phyloP scores from a whole-genome alignment of 2,329 filamentous ascomycete species.

The Trichoderma sp. region DNA sequence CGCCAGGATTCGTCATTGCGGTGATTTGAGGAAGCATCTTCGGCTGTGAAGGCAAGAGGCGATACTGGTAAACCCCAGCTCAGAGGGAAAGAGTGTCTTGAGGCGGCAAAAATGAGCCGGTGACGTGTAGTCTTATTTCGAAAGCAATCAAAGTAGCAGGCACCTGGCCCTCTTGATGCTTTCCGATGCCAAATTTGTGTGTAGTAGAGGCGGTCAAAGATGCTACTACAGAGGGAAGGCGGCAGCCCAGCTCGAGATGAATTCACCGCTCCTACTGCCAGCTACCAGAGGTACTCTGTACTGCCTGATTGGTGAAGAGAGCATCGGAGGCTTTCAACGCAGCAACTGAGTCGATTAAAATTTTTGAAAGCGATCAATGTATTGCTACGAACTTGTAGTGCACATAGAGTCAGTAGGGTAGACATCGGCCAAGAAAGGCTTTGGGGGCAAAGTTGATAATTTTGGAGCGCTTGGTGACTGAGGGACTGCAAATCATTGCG shows the following conservation, averaged over 20 bases:
- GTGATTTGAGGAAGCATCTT: constrained; percentile 7
- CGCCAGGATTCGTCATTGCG: not conserved
- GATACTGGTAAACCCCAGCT: not conserved
- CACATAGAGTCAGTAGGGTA: not conserved
- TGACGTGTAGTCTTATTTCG: not conserved
- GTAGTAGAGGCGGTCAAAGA: constrained; percentile 2
- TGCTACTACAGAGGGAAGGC: constrained; percentile 1
- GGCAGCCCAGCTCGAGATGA: not conserved
- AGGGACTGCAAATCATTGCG: not conserved
- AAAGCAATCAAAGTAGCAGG: not conserved
- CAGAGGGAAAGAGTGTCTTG: constrained; percentile 3
- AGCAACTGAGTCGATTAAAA: not conserved
- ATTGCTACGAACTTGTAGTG: not conserved
- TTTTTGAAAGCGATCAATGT: not conserved
- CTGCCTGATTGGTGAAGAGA: not conserved
- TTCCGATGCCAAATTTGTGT: not conserved
- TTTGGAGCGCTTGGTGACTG: not conserved
- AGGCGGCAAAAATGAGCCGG: not conserved
- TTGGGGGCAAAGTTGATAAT: too few relatives aligned
- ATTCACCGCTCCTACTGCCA: not conserved
- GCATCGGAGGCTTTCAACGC: not conserved
- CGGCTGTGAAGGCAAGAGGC: constrained; percentile 12
- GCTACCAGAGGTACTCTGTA: not conserved
- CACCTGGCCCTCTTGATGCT: not conserved
- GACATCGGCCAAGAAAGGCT: not conserved